Base-by-base conservation (phyloP, 2,329 filamentous ascomycete species). In the Fusarium nanum region DNA sequence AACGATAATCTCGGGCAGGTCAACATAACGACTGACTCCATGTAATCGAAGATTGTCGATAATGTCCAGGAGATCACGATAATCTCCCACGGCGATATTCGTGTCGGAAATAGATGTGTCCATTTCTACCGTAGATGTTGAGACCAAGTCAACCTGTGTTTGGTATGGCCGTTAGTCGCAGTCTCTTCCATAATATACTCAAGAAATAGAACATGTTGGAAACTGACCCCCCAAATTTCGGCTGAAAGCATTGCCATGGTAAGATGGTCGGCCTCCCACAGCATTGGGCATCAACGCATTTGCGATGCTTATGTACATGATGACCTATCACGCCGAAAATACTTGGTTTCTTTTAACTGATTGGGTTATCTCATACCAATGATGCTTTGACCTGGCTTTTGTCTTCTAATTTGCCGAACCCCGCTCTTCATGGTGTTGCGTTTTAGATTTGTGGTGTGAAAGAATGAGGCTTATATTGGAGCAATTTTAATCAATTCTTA, bases 1-100 rank as follows among this genome's bases (percentile, higher is more conserved):
- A 10, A 88, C 85, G 4, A 88, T 82, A 18, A 87, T 73, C 56
- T 86, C 81, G 2, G 84, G 84, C 0, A 85, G 71, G 18, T 74
- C 75, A 12, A 82, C 64, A 41, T 78, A 79, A n/a, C 76, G 76
- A 25, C 75, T 76, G n/a, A 82, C 73, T 4, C 79, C 79, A 12
- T 77, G 73, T 8, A 76, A 74, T 9, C 79, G 76, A 1, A 83
- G 76, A 3, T 65, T 76, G 40, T 82, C 79, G 25, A 82, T 78
- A 9, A 78, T 73, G n/a, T 82, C 76, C 1, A 82, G 23, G 14
- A 59, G 56, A 45, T 46, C 56, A 3, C 56, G 49, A 30, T 59
- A 40, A 13, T 46, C 56, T 46, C 49, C 56, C 25, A 25, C 10
- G 1, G 41, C 41, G 7, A 59, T 40, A 10, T 40, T 56, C 13